Conservation (phyloP, 2,329 filamentous ascomycete genomes). For the Cercospora sp. region DNA sequence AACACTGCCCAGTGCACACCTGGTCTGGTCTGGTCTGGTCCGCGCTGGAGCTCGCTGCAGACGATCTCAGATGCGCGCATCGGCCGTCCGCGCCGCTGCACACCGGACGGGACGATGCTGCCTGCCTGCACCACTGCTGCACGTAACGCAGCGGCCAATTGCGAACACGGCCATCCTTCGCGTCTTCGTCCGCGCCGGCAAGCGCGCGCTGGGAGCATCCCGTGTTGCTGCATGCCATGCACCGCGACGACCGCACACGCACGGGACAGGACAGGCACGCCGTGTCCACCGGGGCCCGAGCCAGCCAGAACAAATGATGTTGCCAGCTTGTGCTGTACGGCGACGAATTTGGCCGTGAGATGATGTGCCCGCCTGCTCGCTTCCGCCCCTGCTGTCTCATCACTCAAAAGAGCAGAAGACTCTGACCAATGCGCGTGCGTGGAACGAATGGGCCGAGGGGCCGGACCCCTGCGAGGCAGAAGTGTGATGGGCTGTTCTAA, state of each 20-base stretch:
- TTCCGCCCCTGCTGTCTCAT: slow-evolving; percentile 4
- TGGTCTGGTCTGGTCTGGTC: background rate
- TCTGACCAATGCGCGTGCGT: background rate
- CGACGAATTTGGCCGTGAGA: background rate
- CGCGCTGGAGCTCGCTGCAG: background rate
- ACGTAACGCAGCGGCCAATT: background rate
- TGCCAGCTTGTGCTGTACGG: background rate
- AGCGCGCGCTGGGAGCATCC: background rate
- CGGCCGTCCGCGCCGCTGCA: slow-evolving; percentile 2
- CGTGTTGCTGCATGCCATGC: background rate
- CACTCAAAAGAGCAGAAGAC: background rate
- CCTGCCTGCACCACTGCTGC: background rate
- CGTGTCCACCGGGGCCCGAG: background rate
- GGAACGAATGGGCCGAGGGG: background rate
- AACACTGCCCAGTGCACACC: background rate
- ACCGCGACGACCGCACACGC: background rate
- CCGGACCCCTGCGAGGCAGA: background rate
- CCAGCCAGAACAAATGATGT: background rate
- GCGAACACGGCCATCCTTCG: background rate
- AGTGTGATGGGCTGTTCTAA: background rate
- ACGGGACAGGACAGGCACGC: background rate
- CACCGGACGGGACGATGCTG: background rate
- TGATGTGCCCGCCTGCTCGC: background rate
- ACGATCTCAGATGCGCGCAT: background rate
- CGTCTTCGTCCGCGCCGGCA: background rate